Conservation (phyloP, 495 filamentous ascomycete species). For the Chaetomium tenue region DNA sequence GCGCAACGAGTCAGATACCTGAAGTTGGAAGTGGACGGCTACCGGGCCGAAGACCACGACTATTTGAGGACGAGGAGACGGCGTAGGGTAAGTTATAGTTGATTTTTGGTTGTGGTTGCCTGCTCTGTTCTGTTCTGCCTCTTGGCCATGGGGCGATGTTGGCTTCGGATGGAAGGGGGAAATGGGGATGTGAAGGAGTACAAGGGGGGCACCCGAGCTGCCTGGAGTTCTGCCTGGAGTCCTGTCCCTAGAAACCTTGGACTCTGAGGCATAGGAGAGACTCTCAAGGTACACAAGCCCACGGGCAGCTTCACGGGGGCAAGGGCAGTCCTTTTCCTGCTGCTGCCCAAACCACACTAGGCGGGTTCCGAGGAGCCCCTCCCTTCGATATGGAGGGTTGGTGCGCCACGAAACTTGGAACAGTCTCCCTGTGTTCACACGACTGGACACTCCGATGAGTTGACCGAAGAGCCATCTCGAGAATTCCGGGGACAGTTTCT, state of each 20-base stretch:
- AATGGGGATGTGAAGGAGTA: too few relatives aligned
- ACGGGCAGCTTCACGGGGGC: background rate
- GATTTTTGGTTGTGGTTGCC: background rate
- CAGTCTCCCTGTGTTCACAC: background rate
- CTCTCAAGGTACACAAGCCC: background rate
- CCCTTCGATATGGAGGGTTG: background rate
- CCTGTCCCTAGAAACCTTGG: background rate
- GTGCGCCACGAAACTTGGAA: too few relatives aligned
- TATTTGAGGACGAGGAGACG: slow-evolving; percentile 12
- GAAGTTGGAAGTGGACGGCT: slow-evolving; percentile 25
- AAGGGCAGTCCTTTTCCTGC: background rate
- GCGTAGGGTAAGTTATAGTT: slow-evolving; percentile 26
- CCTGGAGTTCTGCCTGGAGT: background rate
- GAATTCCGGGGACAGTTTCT: background rate
- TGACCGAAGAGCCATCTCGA: background rate
- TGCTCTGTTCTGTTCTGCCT: background rate
- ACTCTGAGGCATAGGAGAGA: background rate
- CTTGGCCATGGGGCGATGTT: background rate
- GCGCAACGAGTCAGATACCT: slow-evolving; percentile 19
- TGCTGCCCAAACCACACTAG: background rate
- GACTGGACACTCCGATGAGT: background rate
- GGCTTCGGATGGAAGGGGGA: too few relatives aligned
- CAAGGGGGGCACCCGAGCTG: background rate
- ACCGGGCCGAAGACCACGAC: slow-evolving; percentile 3
- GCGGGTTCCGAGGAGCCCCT: background rate